Evolutionary conservation across 208 protist genomes (phyloP), one percentile per base, ranked within the genome.

Genomic region (Trypanosoma scelopori): DNA sequence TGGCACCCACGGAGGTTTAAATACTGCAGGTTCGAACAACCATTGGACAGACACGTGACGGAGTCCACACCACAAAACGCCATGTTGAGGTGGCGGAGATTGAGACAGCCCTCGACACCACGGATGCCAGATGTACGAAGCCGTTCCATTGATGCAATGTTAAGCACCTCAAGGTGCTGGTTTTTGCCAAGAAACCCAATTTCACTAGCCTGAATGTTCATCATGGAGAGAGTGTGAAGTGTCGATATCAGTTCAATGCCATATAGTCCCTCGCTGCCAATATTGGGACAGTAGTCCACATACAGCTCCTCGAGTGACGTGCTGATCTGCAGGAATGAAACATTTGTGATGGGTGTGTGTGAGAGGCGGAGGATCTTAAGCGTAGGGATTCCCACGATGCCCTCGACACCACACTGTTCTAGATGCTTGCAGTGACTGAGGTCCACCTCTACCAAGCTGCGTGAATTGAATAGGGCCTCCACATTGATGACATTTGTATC

Each of bases 401-500:
- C 79, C 49, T 89, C 79, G 37, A 89, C 43, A 7, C 82, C 79
- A 25, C 74, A 67, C 47, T 77, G 79, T 61, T 89, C 79, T 5
- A 89, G 58, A 65, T 89, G 71, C n/a, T 56, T 65, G 60, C 82
- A 89, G 12, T 64, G 55, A 56, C 82, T 85, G 22, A 89, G 69
- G 58, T 89, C 82, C n/a, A 65, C 1, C 37, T 65, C 59, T 3
- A 55, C 48, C 12, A 89, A 74, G 12, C 69, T 74, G 22, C 57
- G 55, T 58, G 79, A 78, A 25, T 63, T 68, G 12, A 71, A 77
- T 25, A 89, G 66, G 45, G 81, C 79, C 12, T 78, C 71, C 30
- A 89, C 72, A 16, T 75, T 81, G 23, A 75, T 66, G 15, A 89
- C 79, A 65, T 89, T 85, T 18, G 82, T 89, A 28, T 73, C 74